Evolutionary conservation across 257 asterid species (phyloP).

Genomic region (Ocimum tenuiflorum): DNA sequence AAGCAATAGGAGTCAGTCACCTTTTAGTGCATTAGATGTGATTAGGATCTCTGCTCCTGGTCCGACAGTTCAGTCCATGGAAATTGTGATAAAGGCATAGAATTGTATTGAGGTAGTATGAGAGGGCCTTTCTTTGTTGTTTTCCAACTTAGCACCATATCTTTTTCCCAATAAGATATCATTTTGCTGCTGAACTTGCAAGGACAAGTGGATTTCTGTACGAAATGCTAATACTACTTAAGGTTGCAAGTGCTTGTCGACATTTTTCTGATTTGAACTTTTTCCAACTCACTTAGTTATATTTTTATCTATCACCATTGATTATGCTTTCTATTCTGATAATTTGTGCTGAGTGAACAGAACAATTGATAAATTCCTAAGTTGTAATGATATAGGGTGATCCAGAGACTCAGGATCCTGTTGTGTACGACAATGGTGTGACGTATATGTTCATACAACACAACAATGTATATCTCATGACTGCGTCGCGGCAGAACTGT

Average conservation of each 20-base stretch:
- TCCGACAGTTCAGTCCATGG: too few relatives aligned
- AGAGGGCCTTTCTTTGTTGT: background rate
- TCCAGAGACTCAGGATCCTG: constrained; percentile 80
- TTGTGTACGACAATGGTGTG: constrained; percentile 77
- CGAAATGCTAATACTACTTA: background rate
- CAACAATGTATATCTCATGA: constrained; percentile 96
- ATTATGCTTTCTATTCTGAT: background rate
- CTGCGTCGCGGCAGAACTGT: constrained; percentile 94
- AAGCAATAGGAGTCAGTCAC: background rate
- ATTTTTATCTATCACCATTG: background rate
- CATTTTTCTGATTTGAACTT: background rate
- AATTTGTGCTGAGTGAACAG: constrained; percentile 15
- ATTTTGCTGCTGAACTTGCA: background rate
- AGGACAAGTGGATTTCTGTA: background rate
- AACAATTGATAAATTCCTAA: constrained; percentile 9
- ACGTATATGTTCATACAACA: constrained; percentile 96
- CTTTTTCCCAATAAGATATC: background rate
- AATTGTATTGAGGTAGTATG: background rate
- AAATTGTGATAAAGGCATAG: background rate
- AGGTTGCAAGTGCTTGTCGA: background rate
- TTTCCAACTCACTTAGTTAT: background rate
- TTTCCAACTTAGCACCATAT: background rate
- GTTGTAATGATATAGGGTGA: constrained; percentile 62
- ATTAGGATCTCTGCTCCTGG: background rate
- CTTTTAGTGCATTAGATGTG: background rate